Evolutionary conservation across 768 basidiomycete genomes (phyloP), one percentile per base, ranked within the genome.

Genomic region (Artomyces pyxidatus): DNA sequence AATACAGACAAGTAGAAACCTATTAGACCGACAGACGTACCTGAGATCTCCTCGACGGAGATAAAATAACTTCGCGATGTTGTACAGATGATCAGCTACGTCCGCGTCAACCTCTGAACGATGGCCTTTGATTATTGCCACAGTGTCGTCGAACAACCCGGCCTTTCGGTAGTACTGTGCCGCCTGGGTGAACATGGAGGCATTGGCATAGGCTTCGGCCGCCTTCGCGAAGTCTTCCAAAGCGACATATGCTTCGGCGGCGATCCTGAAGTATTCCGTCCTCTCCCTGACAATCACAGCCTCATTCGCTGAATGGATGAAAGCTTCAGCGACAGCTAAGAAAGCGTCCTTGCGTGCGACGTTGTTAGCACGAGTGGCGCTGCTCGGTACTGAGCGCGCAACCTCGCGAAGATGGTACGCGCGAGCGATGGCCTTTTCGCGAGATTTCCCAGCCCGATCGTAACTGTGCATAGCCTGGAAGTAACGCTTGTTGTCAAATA

Each of bases 391-490:
- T 11, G 61, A 63, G 2, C 71, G 65, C 8, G 82, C 82, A 23
- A 70, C 59, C 52, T 78, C 73, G 47, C 79, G 73, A 5, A 81
- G 68, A 45, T 72, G 67, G 54, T 78, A 82, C 0, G 82, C 77
- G 7, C 72, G 52, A 2, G 80, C 71, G 9, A 80, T 68, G 2
- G 61, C 67, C 14, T 63, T 71, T 60, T 81, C 69, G 14, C 69
- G 68, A 0, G 52, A 61, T 40, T 68, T 57, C 2, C 52, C 62
- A 1, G 82, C 83, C 3, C 73, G 69, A 41, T 72, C 68, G 38
- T 73, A 81, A 48, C 76, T 77, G 42, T 76, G 68, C 65, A 70
- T 72, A 0, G 82, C 78, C 51, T 82, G 76, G 3, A 67, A 57
- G 52, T 75, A 83, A 32, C 68, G 66, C 30, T 72, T 65, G 45